phyloP scores from a whole-genome alignment of 192 early-diverging fungal species.

The Coemansia erecta region DNA sequence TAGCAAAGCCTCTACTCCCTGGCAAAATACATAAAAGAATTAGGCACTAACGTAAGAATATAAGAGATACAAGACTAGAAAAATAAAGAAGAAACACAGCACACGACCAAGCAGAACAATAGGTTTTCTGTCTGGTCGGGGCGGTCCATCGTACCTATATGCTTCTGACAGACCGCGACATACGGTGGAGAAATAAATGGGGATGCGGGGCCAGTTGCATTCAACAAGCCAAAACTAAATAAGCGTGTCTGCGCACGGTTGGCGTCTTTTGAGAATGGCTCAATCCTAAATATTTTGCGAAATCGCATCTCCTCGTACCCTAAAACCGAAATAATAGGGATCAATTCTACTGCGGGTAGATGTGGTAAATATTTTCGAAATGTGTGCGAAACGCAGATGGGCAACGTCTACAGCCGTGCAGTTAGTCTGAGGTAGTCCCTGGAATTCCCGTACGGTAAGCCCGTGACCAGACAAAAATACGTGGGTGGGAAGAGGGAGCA shows the following conservation, averaged over 20 bases:
- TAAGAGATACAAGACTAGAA: slow-evolving; percentile 10
- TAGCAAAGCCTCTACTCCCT: slow-evolving; percentile 2
- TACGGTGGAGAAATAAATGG: no score
- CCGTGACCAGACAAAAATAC: no score
- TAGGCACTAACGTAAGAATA: slow-evolving; percentile 6
- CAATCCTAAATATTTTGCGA: not conserved
- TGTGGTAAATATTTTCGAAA: slow-evolving; percentile 1
- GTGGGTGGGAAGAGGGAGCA: not conserved
- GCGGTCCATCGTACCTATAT: slow-evolving; percentile 14
- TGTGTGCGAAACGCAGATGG: not conserved
- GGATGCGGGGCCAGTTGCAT: no score
- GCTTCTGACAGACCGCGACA: not conserved
- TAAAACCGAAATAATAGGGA: not conserved
- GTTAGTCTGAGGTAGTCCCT: not conserved
- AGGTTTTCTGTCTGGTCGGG: not conserved
- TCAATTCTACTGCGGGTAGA: not conserved
- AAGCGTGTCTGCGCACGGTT: no score
- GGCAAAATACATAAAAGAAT: slow-evolving; percentile 19
- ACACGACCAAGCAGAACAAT: slow-evolving; percentile 7
- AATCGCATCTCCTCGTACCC: not conserved
- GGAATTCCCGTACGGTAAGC: not conserved
- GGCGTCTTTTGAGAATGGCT: not conserved
- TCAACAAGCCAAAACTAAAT: no score
- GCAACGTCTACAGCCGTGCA: not conserved
- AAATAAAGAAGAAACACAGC: slow-evolving; percentile 14